Evolutionary conservation across 2,329 filamentous ascomycete species (phyloP).

Genomic region (Colletotrichum tofieldiae): DNA sequence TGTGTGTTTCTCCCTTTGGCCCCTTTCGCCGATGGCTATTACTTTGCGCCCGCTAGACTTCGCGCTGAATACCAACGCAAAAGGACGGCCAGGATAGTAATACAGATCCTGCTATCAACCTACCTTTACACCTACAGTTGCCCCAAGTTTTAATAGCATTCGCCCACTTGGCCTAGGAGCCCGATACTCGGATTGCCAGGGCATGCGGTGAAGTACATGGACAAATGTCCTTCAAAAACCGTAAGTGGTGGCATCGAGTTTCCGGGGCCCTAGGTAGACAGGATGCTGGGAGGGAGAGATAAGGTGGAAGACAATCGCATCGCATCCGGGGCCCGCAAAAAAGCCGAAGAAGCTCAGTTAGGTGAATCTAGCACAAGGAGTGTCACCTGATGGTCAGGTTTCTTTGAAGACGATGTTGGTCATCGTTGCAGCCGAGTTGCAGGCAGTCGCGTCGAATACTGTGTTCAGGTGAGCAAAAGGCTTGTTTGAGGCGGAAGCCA

Average conservation of each 20-base stretch:
- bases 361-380: neutral
- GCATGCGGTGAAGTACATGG: neutral
- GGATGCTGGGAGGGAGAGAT: neutral
- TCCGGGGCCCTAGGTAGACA: neutral
- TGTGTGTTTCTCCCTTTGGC: neutral
- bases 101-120: neutral
- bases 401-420: neutral
- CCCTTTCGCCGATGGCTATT: neutral
- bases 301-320: neutral
- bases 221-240: neutral
- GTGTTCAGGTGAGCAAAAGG: neutral
- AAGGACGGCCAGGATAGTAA: neutral
- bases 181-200: neutral
- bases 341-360: neutral
- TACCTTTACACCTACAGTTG: neutral
- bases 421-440: neutral
- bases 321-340: neutral
- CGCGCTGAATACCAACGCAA: neutral
- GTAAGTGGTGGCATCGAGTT: neutral
- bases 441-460: neutral
- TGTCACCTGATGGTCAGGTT: neutral
- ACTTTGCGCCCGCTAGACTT: too few relatives aligned
- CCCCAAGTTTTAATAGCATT: neutral
- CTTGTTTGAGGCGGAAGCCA: neutral
- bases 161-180: neutral